Base-by-base conservation (phyloP, 1,284 basidiomycete species). In the Exobasidium cylindrosporum region DNA sequence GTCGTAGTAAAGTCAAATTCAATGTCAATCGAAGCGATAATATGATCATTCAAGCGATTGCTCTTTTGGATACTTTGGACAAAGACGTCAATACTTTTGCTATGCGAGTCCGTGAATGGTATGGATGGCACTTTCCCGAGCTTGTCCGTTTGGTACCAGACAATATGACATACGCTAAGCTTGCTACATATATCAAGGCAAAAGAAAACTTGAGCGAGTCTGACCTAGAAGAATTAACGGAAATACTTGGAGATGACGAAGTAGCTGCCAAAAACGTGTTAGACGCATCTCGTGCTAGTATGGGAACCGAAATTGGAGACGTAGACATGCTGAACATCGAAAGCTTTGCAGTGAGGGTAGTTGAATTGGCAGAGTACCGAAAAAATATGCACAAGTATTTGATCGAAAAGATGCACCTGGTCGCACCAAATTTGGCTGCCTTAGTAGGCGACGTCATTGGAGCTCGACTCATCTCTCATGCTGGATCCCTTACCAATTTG, bases 31-130 rank as follows among this genome's bases (percentile, higher is more conserved):
- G 95, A 70, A 89, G 92, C 67, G 95, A 99, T 84, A 99, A 98
- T 85, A 99, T 99, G 95, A 98, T 99, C 84, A 98, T 98, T 78
- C 96, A 98, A 83, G 95, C 95, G 59, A 97, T 98, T 78, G 91
- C 95, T 1, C 88, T 97, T 60, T 90, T 97, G 76, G 95, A 98
- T 84, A 94, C 97, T 79, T 89, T 98, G 79, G 95, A 98, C 87
- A 98, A 97, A 85, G 95, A 98, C 82, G 93, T 98, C 81, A 98
- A 98, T 84, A 88, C 95, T 28, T 97, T 98, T 81, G 90, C 93
- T 28, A 98, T 98, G 95, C 90, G 95, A 58, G 88, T 97, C 58
- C 86, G 95, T 72, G 95, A 98, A 81, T 98, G 96, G 96, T 98
- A 98, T 82, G 95, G 96, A n/a, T 98, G 96, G 85, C 96, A 98